Percentiles rank a stretch among this genome's conserved stretches.
phyloP scores from a whole-genome alignment of 257 asterid genomes.

The Lycium barbarum region DNA sequence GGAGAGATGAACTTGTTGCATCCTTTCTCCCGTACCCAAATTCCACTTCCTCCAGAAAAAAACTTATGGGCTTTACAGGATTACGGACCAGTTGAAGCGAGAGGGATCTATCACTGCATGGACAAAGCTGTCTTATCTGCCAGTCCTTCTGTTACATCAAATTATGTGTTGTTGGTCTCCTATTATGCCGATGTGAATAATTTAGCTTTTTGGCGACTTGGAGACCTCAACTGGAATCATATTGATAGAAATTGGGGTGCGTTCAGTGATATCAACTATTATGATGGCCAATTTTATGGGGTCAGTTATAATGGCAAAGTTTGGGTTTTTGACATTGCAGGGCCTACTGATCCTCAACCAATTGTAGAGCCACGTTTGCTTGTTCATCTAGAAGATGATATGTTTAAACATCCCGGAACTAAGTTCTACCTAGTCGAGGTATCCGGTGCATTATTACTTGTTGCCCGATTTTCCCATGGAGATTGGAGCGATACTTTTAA shows the following conservation, averaged over 20 bases:
- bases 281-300: not conserved
- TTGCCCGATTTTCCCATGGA: too few species aligned
- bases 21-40: not conserved
- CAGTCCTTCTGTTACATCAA: conserved; percentile 6
- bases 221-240: not conserved
- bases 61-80: not conserved
- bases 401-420: too few species aligned
- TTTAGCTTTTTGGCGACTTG: not conserved
- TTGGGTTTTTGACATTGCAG: not conserved
- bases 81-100: not conserved
- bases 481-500: too few species aligned
- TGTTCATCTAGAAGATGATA: too few species aligned
- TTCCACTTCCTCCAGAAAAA: not conserved
- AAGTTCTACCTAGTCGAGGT: too few species aligned
- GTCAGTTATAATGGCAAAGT: not conserved
- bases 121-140: not conserved
- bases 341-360: not conserved
- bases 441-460: too few species aligned
- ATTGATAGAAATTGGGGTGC: not conserved
- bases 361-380: not conserved
- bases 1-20: conserved; percentile 15
- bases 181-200: not conserved
- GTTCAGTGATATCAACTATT: not conserved
- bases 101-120: not conserved
- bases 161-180: not conserved